Percentiles rank a stretch among this genome's conserved stretches.
phyloP scores from a whole-genome alignment of 192 early-diverging fungal species.

The Mortierella alpina region DNA sequence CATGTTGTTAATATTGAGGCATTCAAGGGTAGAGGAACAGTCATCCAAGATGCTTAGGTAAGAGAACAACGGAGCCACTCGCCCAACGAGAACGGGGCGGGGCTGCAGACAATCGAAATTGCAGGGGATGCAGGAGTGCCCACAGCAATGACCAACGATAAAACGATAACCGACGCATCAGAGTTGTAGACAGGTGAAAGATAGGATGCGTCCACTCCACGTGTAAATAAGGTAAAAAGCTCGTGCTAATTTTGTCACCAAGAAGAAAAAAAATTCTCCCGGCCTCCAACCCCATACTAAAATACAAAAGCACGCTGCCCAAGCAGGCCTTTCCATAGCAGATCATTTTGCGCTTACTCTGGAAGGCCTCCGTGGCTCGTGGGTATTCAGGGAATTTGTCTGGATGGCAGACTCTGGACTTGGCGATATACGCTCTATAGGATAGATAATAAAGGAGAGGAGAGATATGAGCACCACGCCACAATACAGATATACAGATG shows the following conservation, averaged over 20 bases:
- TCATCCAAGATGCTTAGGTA: neutral
- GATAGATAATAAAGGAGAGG: neutral
- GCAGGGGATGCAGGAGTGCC: too few relatives aligned
- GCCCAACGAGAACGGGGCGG: too few relatives aligned
- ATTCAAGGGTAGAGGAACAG: constrained; percentile 2
- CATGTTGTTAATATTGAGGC: constrained; percentile 11
- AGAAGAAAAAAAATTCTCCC: neutral
- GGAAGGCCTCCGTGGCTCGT: constrained; percentile 67
- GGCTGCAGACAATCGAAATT: too few relatives aligned
- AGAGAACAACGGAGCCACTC: too few relatives aligned
- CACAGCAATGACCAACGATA: too few relatives aligned
- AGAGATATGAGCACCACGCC: neutral
- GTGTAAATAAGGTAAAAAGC: constrained; percentile 13
- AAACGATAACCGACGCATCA: too few relatives aligned
- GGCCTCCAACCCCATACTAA: neutral
- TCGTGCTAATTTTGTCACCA: constrained; percentile 3
- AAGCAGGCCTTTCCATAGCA: neutral
- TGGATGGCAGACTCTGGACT: constrained; percentile 66
- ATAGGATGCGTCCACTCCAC: neutral
- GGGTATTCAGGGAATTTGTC: constrained; percentile 69
- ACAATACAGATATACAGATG: too few relatives aligned
- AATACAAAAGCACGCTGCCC: neutral
- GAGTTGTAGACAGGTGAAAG: too few relatives aligned
- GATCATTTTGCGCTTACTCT: constrained; percentile 52
- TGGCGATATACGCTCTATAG: constrained; percentile 54